Conservation (phyloP, 768 basidiomycete species). For the Leucocoprinus leucothites region DNA sequence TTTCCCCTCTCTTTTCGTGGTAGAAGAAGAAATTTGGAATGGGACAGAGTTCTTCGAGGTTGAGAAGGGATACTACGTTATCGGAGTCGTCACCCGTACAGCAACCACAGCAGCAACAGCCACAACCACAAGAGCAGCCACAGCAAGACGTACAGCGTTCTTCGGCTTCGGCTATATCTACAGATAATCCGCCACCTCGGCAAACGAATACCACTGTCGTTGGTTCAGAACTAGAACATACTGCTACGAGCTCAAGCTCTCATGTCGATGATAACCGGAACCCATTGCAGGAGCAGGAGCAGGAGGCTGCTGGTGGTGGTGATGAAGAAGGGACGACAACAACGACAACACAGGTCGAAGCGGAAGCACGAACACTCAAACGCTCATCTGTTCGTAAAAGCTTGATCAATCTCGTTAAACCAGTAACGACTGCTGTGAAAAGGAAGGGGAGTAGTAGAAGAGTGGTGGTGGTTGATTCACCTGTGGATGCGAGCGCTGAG, state of each 20-base stretch:
- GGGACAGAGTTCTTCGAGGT: conserved; percentile 14
- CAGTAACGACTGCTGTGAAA: conserved; percentile 10
- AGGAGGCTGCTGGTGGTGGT: neutral
- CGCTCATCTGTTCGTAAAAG: conserved; percentile 30
- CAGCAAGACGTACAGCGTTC: neutral
- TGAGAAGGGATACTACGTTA: too few relatives aligned
- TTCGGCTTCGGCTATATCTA: neutral
- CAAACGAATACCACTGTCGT: neutral
- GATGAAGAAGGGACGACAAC: too few relatives aligned
- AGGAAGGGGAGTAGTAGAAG: neutral
- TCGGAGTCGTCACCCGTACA: too few relatives aligned
- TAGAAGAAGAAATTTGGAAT: too few relatives aligned
- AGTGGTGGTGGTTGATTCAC: neutral
- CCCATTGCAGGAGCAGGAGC: too few relatives aligned
- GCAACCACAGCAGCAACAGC: neutral
- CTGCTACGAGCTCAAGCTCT: too few relatives aligned
- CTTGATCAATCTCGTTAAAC: conserved; percentile 27
- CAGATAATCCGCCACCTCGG: neutral
- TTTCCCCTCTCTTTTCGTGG: too few relatives aligned
- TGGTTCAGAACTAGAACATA: neutral
- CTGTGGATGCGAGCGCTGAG: neutral
- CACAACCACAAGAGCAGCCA: neutral
- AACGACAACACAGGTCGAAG: neutral
- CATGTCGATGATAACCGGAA: too few relatives aligned
- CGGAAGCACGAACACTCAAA: neutral